Percentiles rank a stretch among this genome's conserved stretches.
These are phyloP conservation scores for Zymoseptoria brevis DNA, from an alignment of 2,329 filamentous ascomycete genomes.

Conservation along the genomic window DNA sequence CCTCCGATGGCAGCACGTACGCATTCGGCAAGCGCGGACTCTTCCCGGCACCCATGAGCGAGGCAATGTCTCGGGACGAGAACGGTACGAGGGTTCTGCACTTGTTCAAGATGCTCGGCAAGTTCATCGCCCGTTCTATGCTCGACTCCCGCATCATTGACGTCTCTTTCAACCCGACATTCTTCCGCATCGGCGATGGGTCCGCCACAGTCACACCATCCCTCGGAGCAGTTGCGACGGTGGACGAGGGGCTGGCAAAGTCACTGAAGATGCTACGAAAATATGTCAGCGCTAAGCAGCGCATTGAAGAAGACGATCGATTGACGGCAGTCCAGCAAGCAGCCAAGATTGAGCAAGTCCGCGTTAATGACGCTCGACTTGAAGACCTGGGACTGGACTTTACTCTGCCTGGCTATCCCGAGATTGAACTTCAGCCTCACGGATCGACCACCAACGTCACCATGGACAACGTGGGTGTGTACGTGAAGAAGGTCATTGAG, in stretches of 20 bases:
- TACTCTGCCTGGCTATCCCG: conserved; percentile 82
- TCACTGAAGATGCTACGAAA: conserved; percentile 82
- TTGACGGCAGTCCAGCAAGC: conserved; percentile 64
- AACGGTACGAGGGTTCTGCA: conserved; percentile 82
- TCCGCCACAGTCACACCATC: conserved; percentile 65
- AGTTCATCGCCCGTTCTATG: conserved; percentile 97
- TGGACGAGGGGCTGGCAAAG: conserved; percentile 77
- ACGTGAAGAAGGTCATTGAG: conserved; percentile 83
- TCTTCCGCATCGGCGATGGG: conserved; percentile 85
- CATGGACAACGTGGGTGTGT: conserved; percentile 83
- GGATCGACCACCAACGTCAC: conserved; percentile 70
- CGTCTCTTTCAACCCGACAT: conserved; percentile 92
- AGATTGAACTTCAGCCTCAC: conserved; percentile 70
- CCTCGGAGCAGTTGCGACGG: conserved; percentile 77
- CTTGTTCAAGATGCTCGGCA: conserved; percentile 86
- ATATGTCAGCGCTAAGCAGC: conserved; percentile 74
- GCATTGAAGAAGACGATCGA: conserved; percentile 62
- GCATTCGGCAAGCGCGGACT: conserved; percentile 77
- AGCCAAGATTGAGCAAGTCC: conserved; percentile 58
- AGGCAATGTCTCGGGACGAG: conserved; percentile 63
- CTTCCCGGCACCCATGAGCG: conserved; percentile 84
- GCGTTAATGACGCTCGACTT: conserved; percentile 66
- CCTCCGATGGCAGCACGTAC: conserved; percentile 63
- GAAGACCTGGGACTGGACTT: conserved; percentile 92
- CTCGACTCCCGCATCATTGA: conserved; percentile 97